These are phyloP conservation scores for Eucalyptus erythrocorys DNA, from an alignment of 345 rosid genomes.

Conservation along the genomic window DNA sequence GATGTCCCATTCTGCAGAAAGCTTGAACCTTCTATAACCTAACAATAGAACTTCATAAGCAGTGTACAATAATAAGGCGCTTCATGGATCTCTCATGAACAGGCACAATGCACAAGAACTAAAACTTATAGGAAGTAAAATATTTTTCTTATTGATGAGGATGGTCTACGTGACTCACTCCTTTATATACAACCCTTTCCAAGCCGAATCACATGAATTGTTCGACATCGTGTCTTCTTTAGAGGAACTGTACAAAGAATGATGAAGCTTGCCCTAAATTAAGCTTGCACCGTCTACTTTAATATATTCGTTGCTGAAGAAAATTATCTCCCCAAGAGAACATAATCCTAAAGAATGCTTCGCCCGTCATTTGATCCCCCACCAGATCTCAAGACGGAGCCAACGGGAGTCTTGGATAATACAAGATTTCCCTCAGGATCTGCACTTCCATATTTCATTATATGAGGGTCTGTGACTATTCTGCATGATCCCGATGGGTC, in stretches of 20 bases:
- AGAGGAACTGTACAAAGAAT: not conserved
- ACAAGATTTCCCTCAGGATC: constrained; percentile 60
- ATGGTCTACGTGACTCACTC: not conserved
- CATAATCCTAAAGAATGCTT: not conserved
- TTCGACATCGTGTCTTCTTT: not conserved
- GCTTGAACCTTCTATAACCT: not conserved
- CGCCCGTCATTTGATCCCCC: not conserved
- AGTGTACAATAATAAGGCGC: not conserved
- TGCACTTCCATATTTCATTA: constrained; percentile 24
- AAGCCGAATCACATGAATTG: not conserved
- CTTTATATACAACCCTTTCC: not conserved
- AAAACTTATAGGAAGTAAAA: not conserved
- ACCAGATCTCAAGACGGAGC: constrained; percentile 1
- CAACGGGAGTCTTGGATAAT: constrained; percentile 28
- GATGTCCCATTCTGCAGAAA: not conserved
- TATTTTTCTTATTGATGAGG: not conserved
- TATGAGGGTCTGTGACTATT: constrained; percentile 46
- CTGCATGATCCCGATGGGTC: constrained; percentile 55
- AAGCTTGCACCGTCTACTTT: not conserved
- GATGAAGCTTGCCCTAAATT: not conserved
- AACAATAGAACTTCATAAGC: not conserved
- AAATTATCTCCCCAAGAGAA: not conserved
- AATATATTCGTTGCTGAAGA: not conserved
- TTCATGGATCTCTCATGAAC: not conserved
- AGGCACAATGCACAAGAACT: not conserved